Percentiles rank a stretch among this genome's conserved stretches.
Conservation (phyloP, 345 rosid genomes). For the Eucalyptus curtisii region DNA sequence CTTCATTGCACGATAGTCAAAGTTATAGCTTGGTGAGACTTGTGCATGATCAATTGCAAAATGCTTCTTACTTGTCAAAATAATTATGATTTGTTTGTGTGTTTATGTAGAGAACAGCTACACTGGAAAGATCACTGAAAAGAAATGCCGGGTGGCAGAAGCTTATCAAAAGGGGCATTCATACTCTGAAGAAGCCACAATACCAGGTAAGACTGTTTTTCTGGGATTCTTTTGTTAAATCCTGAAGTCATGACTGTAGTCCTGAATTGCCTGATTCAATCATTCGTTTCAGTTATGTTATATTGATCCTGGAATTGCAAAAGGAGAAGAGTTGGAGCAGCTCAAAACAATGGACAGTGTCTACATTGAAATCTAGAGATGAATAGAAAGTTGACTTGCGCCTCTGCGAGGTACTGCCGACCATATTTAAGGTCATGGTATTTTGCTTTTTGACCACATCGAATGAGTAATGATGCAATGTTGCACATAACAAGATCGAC, state of each 20-base stretch:
- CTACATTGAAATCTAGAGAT: constrained; percentile 35
- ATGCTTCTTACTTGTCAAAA: neutral
- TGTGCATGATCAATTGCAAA: neutral
- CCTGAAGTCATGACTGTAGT: neutral
- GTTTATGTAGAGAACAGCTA: constrained; percentile 38
- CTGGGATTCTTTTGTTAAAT: neutral
- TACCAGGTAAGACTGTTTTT: constrained; percentile 46
- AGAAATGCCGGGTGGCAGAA: constrained; percentile 55
- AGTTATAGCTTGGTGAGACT: neutral
- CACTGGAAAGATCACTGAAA: constrained; percentile 42
- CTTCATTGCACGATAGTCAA: neutral
- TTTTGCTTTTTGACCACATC: neutral
- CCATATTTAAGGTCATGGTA: neutral
- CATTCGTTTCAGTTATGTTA: constrained; percentile 39
- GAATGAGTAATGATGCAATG: neutral
- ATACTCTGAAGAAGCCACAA: constrained; percentile 47
- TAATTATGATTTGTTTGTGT: neutral
- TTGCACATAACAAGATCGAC: neutral
- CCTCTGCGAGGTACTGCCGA: neutral
- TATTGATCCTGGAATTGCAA: constrained; percentile 61
- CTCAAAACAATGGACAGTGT: constrained; percentile 54
- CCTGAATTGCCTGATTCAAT: neutral
- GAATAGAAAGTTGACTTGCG: neutral
- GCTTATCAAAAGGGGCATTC: constrained; percentile 63
- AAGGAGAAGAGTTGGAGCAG: constrained; percentile 57